Conservation (phyloP, 208 protist genomes). For the Trichomonas tenax region DNA sequence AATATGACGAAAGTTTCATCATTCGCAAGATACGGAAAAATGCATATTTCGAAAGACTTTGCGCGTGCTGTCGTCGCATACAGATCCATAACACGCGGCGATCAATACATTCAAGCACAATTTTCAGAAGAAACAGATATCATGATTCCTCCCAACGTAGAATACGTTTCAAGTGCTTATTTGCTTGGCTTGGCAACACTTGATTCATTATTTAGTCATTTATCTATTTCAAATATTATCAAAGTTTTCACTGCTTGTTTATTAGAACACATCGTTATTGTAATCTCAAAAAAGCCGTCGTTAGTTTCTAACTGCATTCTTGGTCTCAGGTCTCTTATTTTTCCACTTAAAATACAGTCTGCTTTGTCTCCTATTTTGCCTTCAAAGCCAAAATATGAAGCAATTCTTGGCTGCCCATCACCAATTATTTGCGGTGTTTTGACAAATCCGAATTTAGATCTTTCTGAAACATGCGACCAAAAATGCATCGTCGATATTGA, state of each 20-base stretch:
- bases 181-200: neutral
- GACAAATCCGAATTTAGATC: neutral
- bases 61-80: neutral
- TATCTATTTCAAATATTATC: neutral
- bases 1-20: neutral
- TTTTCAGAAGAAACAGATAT: neutral
- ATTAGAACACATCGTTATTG: neutral
- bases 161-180: neutral
- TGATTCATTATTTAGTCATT: neutral
- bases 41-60: neutral
- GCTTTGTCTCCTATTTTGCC: neutral
- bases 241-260: neutral
- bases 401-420: neutral
- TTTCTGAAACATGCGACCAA: neutral
- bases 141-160: neutral
- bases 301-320: neutral
- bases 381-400: neutral
- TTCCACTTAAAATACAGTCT: neutral
- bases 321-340: neutral
- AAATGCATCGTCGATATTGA: neutral
- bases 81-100: neutral
- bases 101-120: neutral
- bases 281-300: neutral
- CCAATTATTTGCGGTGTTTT: neutral
- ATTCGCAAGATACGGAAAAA: neutral